Base-by-base conservation (phyloP, 1,139 yeast genomes). In the Hemisphaericaspora lyxosophila region DNA sequence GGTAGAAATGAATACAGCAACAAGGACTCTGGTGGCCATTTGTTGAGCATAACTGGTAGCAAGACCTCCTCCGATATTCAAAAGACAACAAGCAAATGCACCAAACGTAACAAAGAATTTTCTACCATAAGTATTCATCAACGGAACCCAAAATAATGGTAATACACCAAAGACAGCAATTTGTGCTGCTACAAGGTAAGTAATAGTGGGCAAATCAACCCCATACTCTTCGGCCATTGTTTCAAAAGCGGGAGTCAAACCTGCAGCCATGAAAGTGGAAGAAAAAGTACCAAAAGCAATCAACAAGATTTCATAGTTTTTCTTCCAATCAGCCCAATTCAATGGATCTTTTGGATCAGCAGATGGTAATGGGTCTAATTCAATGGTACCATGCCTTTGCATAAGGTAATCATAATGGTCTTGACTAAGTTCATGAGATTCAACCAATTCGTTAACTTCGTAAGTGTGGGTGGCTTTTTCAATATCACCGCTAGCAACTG, bases 261-360 rank as follows among this genome's bases (percentile, higher is more conserved):
- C 53, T 12, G 52, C 51, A 20, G 53, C 50, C 50, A 49, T 47
- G 22, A 49, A 47, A 7, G 51, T 50, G 19, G 47, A 39, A 22
- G 44, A 34, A 26, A 48, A 48, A 12, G 50, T 39, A 27, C 50
- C 48, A 30, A 49, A 47, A 1, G 53, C 46, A 25, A 50, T 42
- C 28, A 48, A 28, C 23, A 39, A n/a, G 14, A 50, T 47, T 33
- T 43, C 45, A 31, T 35, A 44, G 17, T 43, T 41, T 28, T 43
- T 44, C 30, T 41, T 39, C 48, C 48, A 41, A 17, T 37, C 38
- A 4, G 53, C 47, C 54, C 54, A 50, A 28, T 50, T 50, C 12
- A 50, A 44, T 2, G 54, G 54, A 26, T 50, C 53, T 17, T 38
- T 23, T 8, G 51, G 50, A 36, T 43, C 50, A 14, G 36, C 35